Percentiles rank a stretch among this genome's conserved stretches.
phyloP scores from a whole-genome alignment of 495 filamentous ascomycete species.

The Aspergillus panamensis region DNA sequence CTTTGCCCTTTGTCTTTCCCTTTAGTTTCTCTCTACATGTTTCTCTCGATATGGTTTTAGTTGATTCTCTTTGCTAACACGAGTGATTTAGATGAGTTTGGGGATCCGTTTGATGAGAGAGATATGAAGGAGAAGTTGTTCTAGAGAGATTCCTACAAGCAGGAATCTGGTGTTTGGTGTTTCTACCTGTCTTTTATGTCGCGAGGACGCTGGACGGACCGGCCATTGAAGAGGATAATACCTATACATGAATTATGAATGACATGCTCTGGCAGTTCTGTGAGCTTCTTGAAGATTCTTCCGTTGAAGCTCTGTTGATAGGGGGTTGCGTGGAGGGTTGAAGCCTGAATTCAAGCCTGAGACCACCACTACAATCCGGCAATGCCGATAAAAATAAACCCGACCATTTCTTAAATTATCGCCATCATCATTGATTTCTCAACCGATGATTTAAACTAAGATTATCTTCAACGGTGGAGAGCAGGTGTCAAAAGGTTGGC shows the following conservation, averaged over 20 bases:
- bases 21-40: background rate
- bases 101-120: slow-evolving; percentile 59
- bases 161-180: slow-evolving; percentile 11
- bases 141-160: slow-evolving; percentile 33
- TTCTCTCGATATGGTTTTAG: background rate
- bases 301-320: no score
- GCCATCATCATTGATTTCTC: background rate
- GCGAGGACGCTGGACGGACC: background rate
- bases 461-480: background rate
- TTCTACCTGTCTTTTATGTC: background rate
- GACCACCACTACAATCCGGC: no score
- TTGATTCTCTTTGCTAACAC: background rate
- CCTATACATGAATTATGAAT: slow-evolving; percentile 29
- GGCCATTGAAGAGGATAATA: no score
- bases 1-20: background rate
- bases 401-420: no score
- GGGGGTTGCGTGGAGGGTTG: no score
- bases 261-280: slow-evolving; percentile 20
- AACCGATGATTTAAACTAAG: no score
- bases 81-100: slow-evolving; percentile 42
- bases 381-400: no score
- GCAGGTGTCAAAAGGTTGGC: slow-evolving; percentile 12
- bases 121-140: slow-evolving; percentile 54
- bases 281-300: no score
- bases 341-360: no score